Percentiles rank a stretch among this genome's conserved stretches.
Evolutionary conservation across 1,284 basidiomycete genomes (phyloP).

Genomic region (Flammula alnicola): DNA sequence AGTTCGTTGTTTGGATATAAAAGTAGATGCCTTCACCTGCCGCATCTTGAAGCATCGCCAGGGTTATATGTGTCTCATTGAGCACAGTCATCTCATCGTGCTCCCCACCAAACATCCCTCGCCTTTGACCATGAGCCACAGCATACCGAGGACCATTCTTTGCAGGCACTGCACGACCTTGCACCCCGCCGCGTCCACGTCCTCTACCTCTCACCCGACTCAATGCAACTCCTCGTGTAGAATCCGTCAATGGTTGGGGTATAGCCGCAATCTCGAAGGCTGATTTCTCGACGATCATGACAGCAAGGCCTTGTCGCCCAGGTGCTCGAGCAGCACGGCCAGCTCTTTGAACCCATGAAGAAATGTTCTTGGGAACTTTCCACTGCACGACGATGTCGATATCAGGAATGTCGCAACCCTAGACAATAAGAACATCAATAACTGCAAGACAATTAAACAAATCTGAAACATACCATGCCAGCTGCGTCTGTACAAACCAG

Average conservation of each 20-base stretch:
- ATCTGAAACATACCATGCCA: conserved; percentile 39
- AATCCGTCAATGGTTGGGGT: not conserved
- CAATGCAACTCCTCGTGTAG: too few species aligned
- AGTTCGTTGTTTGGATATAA: conserved; percentile 2
- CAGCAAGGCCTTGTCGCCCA: conserved; percentile 25
- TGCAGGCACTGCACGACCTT: not conserved
- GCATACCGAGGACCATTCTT: not conserved
- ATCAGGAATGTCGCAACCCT: conserved; percentile 39
- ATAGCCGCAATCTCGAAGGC: not conserved
- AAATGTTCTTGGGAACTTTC: conserved; percentile 32
- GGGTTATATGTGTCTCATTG: not conserved
- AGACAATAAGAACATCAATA: not conserved
- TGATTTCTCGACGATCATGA: conserved; percentile 19
- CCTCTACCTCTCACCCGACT: too few species aligned
- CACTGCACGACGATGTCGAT: conserved; percentile 40
- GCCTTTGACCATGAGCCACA: not conserved
- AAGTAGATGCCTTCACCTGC: not conserved
- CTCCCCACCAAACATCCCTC: not conserved
- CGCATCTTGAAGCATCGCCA: not conserved
- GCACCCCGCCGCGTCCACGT: too few species aligned
- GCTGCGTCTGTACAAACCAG: conserved; percentile 38
- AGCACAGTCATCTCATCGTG: not conserved
- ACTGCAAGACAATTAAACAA: conserved; percentile 30
- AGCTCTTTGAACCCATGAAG: conserved; percentile 34
- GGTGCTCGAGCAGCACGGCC: conserved; percentile 29